Base-by-base conservation (phyloP, 495 filamentous ascomycete genomes). In the Cladorrhinum samala region DNA sequence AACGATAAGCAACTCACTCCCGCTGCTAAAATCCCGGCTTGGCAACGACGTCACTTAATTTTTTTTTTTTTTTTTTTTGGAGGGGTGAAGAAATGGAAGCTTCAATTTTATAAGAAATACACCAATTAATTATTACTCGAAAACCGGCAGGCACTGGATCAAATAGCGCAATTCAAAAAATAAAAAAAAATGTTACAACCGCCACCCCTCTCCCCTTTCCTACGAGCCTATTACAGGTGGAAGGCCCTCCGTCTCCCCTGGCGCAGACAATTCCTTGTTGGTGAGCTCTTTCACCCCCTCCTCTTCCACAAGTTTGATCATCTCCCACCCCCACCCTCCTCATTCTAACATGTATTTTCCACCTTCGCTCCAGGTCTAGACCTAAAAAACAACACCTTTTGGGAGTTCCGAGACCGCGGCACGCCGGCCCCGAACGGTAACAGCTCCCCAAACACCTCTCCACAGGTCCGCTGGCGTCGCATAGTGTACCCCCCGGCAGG, bases 301-400 rank as follows among this genome's bases (percentile, higher is more conserved):
- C 17, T 18, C 16, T 18, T 23, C 19, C 19, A 33, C 20, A 21
- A 16, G 21, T 19, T 17, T n/a, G 8, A 14, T 9, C 39, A n/a
- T 14, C 11, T 27, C 39, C 46, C 27, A 40, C 44, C 40, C 48
- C 40, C 19, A 38, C 40, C 46, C 6, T 27, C 38, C 42, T 3
- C 11, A 33, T 33, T 16, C 9, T 40, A 3, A 18, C n/a, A 37
- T 21, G 43, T 50, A 52, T n/a, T n/a, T n/a, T n/a, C 58, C 60
- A 54, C 58, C 27, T 33, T 33, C 27, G 5, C 11, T 11, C 11
- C 59, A 95, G 92, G 93, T 57, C 74, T 80, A 55, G 93, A 98
- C 69, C 83, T 96, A 25, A 59, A 80, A 36, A 90, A 90, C 18
- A 97, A 96, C 71, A 96, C 91, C 20, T 98, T 83, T 72, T 97